These are phyloP conservation scores for Blastobotrys mokoenaii DNA, from an alignment of 805 yeast species.

Conservation along the genomic window DNA sequence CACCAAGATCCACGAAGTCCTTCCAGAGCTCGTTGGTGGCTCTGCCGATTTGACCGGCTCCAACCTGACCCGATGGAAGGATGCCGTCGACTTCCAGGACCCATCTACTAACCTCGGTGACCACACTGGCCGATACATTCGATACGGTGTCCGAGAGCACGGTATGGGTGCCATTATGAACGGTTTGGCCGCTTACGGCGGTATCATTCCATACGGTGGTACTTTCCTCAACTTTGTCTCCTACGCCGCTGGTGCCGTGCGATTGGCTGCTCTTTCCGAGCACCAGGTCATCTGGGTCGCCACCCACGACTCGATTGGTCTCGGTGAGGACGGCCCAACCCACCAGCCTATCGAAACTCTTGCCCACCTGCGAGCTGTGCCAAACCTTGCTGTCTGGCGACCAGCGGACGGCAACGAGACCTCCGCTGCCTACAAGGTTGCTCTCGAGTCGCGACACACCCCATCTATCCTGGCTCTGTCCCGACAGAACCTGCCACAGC, in stretches of 20 bases:
- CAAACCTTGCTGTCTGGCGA: slow-evolving; percentile 42
- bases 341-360: slow-evolving; percentile 49
- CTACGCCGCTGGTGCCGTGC: slow-evolving; percentile 46
- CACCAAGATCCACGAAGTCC: slow-evolving; percentile 45
- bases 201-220: slow-evolving; percentile 88
- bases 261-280: slow-evolving; percentile 41
- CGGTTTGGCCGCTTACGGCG: slow-evolving; percentile 88
- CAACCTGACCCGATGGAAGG: slow-evolving; percentile 82
- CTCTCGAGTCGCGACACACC: slow-evolving; percentile 48
- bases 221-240: slow-evolving; percentile 90
- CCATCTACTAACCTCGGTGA: slow-evolving; percentile 72
- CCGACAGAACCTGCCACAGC: slow-evolving; percentile 80
- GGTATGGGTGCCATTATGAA: slow-evolving; percentile 98
- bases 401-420: slow-evolving; percentile 48
- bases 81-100: slow-evolving; percentile 88
- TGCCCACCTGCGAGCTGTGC: slow-evolving; percentile 44
- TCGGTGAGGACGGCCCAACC: slow-evolving; percentile 53
- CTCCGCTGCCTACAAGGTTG: slow-evolving; percentile 48
- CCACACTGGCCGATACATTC: slow-evolving; percentile 85
- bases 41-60: slow-evolving; percentile 98
- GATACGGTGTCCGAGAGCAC: slow-evolving; percentile 99
- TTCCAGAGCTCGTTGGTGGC: slow-evolving; percentile 94
- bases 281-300: slow-evolving; percentile 43
- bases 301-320: slow-evolving; percentile 51
- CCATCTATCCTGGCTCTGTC: slow-evolving; percentile 68